A percentile compares a stretch with the other conserved stretches of the same genome.
These are phyloP conservation scores for Tolypocladium inflatum DNA, from an alignment of 2,329 filamentous ascomycete species.

Conservation along the genomic window DNA sequence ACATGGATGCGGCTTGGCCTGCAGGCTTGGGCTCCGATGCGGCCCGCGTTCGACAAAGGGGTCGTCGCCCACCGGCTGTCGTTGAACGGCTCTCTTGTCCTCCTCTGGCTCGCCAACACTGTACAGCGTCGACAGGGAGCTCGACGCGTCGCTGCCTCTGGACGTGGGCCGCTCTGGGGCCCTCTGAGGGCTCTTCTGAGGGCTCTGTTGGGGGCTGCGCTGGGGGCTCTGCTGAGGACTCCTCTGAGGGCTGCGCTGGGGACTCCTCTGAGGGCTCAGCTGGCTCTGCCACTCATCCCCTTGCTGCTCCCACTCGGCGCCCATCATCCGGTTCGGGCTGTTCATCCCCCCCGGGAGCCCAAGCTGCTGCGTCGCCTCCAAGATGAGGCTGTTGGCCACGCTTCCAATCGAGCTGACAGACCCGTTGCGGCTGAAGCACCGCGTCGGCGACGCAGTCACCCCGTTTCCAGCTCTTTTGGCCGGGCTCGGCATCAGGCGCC, in stretches of 20 bases:
- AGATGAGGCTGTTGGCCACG: slow-evolving; percentile 31
- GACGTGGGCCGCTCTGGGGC: slow-evolving; percentile 18
- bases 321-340: slow-evolving; percentile 32
- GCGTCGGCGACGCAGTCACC: slow-evolving; percentile 5
- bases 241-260: slow-evolving; percentile 3
- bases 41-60: slow-evolving; percentile 20
- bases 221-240: slow-evolving; percentile 10
- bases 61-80: slow-evolving; percentile 11
- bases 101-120: slow-evolving; percentile 41
- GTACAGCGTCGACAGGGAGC: slow-evolving; percentile 46
- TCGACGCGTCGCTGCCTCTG: slow-evolving; percentile 35
- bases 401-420: slow-evolving; percentile 24
- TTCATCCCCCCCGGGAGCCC: slow-evolving; percentile 26
- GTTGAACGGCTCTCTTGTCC: slow-evolving; percentile 4
- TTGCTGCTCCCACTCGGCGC: slow-evolving; percentile 14
- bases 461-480: slow-evolving; percentile 15
- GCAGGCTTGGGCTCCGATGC: neutral
- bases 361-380: slow-evolving; percentile 23
- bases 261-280: slow-evolving; percentile 4
- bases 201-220: slow-evolving; percentile 10
- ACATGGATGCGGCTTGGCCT: slow-evolving; percentile 1
- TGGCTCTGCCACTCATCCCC: slow-evolving; percentile 3
- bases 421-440: slow-evolving; percentile 10
- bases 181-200: slow-evolving; percentile 8
- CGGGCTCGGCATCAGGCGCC: slow-evolving; percentile 14